A percentile compares a stretch with the other conserved stretches of the same genome.
phyloP scores from a whole-genome alignment of 1,284 basidiomycete species.

The Ceratobasidium sp. region DNA sequence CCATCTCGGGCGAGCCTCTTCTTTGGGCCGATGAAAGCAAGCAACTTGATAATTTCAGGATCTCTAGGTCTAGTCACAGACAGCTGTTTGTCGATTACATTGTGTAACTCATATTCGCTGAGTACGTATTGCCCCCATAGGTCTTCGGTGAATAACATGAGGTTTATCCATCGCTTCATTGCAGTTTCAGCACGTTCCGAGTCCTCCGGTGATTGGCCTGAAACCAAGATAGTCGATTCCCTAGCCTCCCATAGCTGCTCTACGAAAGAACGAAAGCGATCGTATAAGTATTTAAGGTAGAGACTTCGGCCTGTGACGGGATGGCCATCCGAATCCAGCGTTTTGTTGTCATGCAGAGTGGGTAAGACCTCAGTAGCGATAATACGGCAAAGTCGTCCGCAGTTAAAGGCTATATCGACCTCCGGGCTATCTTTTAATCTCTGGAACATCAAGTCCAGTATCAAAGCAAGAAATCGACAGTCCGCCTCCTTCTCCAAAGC shows the following conservation, averaged over 20 bases:
- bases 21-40: neutral
- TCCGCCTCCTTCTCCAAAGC: neutral
- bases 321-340: neutral
- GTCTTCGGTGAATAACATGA: neutral
- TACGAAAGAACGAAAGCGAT: neutral
- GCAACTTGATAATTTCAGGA: neutral
- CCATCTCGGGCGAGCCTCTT: neutral
- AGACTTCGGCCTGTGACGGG: neutral
- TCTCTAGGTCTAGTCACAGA: neutral
- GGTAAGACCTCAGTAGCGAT: neutral
- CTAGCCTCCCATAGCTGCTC: neutral
- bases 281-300: neutral
- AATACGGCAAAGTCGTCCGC: no score
- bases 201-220: neutral
- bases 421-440: no score
- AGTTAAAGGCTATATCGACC: no score
- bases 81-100: slow-evolving; percentile 6
- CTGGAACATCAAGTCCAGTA: neutral
- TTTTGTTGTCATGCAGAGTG: neutral
- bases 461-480: neutral
- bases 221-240: neutral
- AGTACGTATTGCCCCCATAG: neutral
- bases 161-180: neutral
- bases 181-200: neutral
- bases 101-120: neutral